A percentile compares a stretch with the other conserved stretches of the same genome.
phyloP scores from a whole-genome alignment of 441 rosid species.

The Hura crepitans region DNA sequence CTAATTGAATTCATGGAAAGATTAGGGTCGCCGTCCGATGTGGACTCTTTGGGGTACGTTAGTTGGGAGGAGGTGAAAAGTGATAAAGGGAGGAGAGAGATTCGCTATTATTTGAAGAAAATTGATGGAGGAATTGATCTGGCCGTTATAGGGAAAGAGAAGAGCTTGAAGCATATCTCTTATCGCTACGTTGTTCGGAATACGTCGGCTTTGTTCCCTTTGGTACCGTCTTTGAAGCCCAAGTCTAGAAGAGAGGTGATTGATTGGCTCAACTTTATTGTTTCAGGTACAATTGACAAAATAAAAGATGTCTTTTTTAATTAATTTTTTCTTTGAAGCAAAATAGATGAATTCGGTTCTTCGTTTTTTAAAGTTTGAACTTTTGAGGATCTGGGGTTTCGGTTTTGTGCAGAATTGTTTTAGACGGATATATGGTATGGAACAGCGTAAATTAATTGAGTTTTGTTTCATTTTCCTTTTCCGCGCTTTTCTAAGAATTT shows the following conservation, averaged over 20 bases:
- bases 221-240: slow-evolving; percentile 33
- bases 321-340: neutral
- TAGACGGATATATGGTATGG: slow-evolving; percentile 15
- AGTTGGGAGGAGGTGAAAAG: slow-evolving; percentile 63
- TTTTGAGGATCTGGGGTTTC: slow-evolving; percentile 8
- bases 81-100: slow-evolving; percentile 51
- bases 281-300: slow-evolving; percentile 46
- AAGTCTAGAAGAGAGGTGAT: slow-evolving; percentile 53
- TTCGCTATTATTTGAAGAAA: slow-evolving; percentile 59
- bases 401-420: neutral
- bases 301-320: neutral
- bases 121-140: slow-evolving; percentile 56
- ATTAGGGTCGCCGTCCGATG: slow-evolving; percentile 17
- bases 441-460: neutral
- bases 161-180: slow-evolving; percentile 48
- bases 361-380: neutral
- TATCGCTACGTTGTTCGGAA: slow-evolving; percentile 41
- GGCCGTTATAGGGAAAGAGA: slow-evolving; percentile 61
- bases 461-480: slow-evolving; percentile 1
- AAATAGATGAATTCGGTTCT: neutral
- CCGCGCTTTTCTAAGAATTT: neutral
- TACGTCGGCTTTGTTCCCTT: slow-evolving; percentile 27
- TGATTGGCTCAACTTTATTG: slow-evolving; percentile 56
- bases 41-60: slow-evolving; percentile 38
- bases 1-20: slow-evolving; percentile 11